A percentile compares a stretch with the other conserved stretches of the same genome.
These are phyloP conservation scores for Apiotrichum montevideense DNA, from an alignment of 1,284 basidiomycete species.

Conservation along the genomic window DNA sequence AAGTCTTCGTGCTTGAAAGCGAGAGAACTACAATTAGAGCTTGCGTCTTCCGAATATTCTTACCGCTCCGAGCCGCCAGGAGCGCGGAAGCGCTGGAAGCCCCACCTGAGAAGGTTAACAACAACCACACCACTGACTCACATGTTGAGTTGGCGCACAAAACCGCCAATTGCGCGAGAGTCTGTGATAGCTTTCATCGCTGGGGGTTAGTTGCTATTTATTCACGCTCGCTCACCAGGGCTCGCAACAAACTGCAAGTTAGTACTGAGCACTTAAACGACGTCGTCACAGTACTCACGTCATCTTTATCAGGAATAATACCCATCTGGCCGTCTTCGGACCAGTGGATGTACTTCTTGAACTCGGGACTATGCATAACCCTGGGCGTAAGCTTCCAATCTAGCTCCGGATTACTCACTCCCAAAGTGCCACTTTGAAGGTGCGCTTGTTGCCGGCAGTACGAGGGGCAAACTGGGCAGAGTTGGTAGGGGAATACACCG, in stretches of 20 bases:
- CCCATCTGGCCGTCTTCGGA: slow-evolving; percentile 4
- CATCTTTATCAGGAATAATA: slow-evolving; percentile 6
- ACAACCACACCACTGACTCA: background rate
- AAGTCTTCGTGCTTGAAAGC: slow-evolving; percentile 8
- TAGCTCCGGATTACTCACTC: slow-evolving; percentile 3
- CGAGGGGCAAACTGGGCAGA: no score
- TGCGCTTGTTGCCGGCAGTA: background rate
- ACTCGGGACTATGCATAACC: slow-evolving; percentile 9
- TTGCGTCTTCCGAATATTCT: background rate
- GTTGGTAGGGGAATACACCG: background rate
- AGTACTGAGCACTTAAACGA: background rate
- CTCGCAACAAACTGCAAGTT: slow-evolving; percentile 11
- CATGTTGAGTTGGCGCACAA: slow-evolving; percentile 19
- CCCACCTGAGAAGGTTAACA: slow-evolving; percentile 9
- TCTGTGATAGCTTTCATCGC: slow-evolving; percentile 16
- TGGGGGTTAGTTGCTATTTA: background rate
- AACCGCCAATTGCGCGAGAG: slow-evolving; percentile 11
- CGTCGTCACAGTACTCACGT: slow-evolving; percentile 2
- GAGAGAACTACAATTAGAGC: slow-evolving; percentile 8
- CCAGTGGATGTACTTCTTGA: slow-evolving; percentile 7
- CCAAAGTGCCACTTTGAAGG: slow-evolving; percentile 16
- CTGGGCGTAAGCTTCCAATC: background rate
- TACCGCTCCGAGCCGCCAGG: background rate
- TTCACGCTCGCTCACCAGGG: slow-evolving; percentile 6
- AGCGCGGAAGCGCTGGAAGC: slow-evolving; percentile 7